Evolutionary conservation across 164 flowering plant species (phyloP).

Genomic region (Magnolia kwangsiensis): DNA sequence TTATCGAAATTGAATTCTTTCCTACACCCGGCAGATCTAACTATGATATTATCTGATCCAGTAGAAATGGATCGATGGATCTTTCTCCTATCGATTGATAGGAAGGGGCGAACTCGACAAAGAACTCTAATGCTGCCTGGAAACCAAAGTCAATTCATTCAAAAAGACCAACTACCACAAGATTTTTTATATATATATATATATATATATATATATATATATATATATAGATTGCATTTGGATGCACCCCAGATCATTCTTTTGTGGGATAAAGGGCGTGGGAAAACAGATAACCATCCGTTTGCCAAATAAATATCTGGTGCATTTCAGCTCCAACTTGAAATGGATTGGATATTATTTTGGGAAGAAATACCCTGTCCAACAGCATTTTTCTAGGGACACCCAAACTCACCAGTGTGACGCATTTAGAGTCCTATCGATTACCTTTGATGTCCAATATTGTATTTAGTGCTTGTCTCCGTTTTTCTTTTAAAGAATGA

Average conservation of each 20-base stretch:
- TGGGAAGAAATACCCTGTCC: not conserved
- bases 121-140: constrained; percentile 76
- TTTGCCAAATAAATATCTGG: not conserved
- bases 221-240: too few species aligned
- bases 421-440: not conserved
- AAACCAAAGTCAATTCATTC: constrained; percentile 13
- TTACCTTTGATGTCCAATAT: constrained; percentile 73
- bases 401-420: not conserved
- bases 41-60: constrained; percentile 46
- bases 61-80: constrained; percentile 40
- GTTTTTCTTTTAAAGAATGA: constrained; percentile 43
- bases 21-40: constrained; percentile 40
- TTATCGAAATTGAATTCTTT: constrained; percentile 68
- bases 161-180: not conserved
- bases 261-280: too few species aligned
- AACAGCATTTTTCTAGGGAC: not conserved
- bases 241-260: too few species aligned
- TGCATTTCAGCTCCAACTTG: not conserved
- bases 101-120: constrained; percentile 68
- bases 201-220: too few species aligned
- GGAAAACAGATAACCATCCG: not conserved
- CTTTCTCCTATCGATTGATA: constrained; percentile 30
- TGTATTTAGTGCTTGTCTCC: constrained; percentile 59
- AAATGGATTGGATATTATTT: not conserved
- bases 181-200: not conserved